phyloP scores from a whole-genome alignment of 2,329 filamentous ascomycete genomes.

The Acrodontium crateriforme region DNA sequence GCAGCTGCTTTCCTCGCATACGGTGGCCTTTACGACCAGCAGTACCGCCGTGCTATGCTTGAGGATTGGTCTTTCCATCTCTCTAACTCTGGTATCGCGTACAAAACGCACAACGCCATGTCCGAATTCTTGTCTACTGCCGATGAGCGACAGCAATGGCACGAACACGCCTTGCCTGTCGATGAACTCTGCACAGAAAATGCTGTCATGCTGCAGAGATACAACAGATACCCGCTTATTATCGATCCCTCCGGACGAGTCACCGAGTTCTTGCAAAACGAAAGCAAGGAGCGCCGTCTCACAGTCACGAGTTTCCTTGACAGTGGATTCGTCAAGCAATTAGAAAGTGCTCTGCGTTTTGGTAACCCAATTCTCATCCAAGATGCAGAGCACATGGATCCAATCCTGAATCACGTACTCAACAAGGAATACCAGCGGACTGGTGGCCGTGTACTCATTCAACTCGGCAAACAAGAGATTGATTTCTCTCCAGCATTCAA shows the following conservation, averaged over 20 bases:
- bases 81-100: conserved; percentile 79
- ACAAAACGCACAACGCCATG: conserved; percentile 85
- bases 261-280: conserved; percentile 87
- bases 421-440: conserved; percentile 99
- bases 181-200: conserved; percentile 98
- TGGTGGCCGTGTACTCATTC: conserved; percentile 91
- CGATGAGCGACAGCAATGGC: conserved; percentile 89
- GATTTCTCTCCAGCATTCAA: conserved; percentile 97
- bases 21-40: conserved; percentile 92
- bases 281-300: conserved; percentile 82
- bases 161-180: conserved; percentile 82
- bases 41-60: conserved; percentile 93
- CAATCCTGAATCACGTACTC: conserved; percentile 92
- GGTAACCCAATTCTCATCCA: conserved; percentile 98
- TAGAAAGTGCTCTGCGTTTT: conserved; percentile 92
- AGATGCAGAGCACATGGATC: conserved; percentile 92
- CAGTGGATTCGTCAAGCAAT: conserved; percentile 92
- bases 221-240: conserved; percentile 96
- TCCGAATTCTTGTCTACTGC: conserved; percentile 95
- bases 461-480: conserved; percentile 96
- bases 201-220: conserved; percentile 90
- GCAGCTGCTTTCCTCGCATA: conserved; percentile 97
- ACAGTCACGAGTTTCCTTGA: conserved; percentile 97
- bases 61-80: conserved; percentile 96
- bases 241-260: conserved; percentile 94